Percentiles rank a stretch among this genome's conserved stretches.
These are phyloP conservation scores for Aspergillus novofumigatus DNA, from an alignment of 2,329 filamentous ascomycete species.

Conservation along the genomic window DNA sequence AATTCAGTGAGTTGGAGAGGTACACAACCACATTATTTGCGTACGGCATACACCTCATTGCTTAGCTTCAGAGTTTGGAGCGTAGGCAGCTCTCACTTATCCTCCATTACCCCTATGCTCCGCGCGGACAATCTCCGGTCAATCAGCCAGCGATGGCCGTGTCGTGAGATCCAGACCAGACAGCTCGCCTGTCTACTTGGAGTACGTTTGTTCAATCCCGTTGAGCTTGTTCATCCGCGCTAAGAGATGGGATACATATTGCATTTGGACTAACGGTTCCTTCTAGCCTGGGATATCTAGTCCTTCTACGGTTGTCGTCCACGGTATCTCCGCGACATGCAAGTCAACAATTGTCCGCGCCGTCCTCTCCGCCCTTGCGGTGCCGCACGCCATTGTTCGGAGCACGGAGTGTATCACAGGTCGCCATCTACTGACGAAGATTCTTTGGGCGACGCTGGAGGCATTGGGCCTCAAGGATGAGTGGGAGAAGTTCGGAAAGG, in stretches of 20 bases:
- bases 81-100: slow-evolving; percentile 1
- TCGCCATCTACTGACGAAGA: slow-evolving; percentile 44
- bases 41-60: neutral
- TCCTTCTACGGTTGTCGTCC: slow-evolving; percentile 69
- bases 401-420: slow-evolving; percentile 45
- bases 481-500: slow-evolving; percentile 46
- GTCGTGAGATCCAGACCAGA: slow-evolving; percentile 39
- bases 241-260: neutral
- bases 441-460: slow-evolving; percentile 37
- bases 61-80: neutral
- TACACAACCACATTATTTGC: neutral
- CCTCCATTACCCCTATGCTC: slow-evolving; percentile 21
- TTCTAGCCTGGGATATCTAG: slow-evolving; percentile 51
- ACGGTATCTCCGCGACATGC: slow-evolving; percentile 82
- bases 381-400: slow-evolving; percentile 39
- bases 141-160: slow-evolving; percentile 41
- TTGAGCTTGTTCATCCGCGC: slow-evolving; percentile 9
- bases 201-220: slow-evolving; percentile 23
- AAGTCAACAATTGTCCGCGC: slow-evolving; percentile 69
- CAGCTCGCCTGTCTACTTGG: slow-evolving; percentile 40
- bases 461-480: slow-evolving; percentile 34
- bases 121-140: slow-evolving; percentile 30
- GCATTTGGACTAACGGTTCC: neutral
- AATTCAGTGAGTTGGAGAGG: neutral
- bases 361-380: slow-evolving; percentile 59